Conservation (phyloP, 768 basidiomycete genomes). For the Xerocomellus chrysenteron region DNA sequence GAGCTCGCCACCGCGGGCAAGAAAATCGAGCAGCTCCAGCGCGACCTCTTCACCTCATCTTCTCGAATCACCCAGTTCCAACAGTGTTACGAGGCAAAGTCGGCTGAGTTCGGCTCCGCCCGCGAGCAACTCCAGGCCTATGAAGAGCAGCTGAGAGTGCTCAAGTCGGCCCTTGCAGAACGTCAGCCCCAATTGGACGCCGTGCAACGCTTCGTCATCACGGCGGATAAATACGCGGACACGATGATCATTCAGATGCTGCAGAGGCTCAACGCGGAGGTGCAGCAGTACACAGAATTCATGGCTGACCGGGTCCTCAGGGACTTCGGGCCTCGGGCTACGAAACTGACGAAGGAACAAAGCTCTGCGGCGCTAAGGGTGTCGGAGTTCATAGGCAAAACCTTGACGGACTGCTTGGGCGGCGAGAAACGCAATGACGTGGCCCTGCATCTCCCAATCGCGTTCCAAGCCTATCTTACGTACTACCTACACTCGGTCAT, state of each 20-base stretch:
- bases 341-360: no score
- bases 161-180: no score
- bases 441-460: constrained; percentile 6
- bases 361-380: no score
- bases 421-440: not conserved
- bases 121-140: no score
- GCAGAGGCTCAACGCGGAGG: not conserved
- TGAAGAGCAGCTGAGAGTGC: no score
- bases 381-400: constrained; percentile 1
- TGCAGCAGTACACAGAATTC: no score
- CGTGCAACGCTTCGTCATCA: constrained; percentile 2
- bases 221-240: constrained; percentile 8
- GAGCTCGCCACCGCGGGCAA: not conserved
- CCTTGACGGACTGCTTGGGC: not conserved
- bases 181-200: not conserved
- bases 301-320: no score
- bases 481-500: not conserved
- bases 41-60: not conserved
- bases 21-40: not conserved
- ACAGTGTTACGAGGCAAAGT: no score
- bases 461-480: constrained; percentile 9
- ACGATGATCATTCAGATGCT: constrained; percentile 1
- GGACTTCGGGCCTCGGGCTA: no score
- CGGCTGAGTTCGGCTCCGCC: no score
- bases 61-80: no score